phyloP scores from a whole-genome alignment of 208 protist genomes.

The Leishmania turanica region DNA sequence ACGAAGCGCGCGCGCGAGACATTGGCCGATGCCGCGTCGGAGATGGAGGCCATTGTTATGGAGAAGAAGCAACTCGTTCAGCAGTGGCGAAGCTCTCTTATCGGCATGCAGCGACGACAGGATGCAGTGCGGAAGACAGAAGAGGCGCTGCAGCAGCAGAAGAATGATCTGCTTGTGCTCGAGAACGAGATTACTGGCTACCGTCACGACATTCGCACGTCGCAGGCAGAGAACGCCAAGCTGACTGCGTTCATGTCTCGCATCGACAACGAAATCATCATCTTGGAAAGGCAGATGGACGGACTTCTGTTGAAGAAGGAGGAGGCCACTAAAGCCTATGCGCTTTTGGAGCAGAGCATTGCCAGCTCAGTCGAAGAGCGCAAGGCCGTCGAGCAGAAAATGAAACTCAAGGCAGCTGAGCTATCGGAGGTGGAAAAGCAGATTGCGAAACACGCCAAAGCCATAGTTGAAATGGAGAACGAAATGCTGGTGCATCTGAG shows the following conservation, averaged over 20 bases:
- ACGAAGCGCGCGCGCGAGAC: conserved; percentile 87
- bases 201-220: conserved; percentile 79
- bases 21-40: conserved; percentile 89
- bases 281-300: conserved; percentile 93
- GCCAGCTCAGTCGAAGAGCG: conserved; percentile 83
- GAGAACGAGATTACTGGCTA: conserved; percentile 94
- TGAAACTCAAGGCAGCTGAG: conserved; percentile 70
- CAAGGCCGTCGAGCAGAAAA: conserved; percentile 82
- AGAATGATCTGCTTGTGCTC: conserved; percentile 89
- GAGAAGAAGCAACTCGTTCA: conserved; percentile 96
- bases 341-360: conserved; percentile 76
- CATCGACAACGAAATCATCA: conserved; percentile 89
- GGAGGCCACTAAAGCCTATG: conserved; percentile 70
- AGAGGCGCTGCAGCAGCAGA: conserved; percentile 91
- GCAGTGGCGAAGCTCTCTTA: conserved; percentile 93
- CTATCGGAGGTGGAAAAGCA: conserved; percentile 79
- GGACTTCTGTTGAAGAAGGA: conserved; percentile 73
- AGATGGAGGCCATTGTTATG: conserved; percentile 95
- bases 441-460: conserved; percentile 82
- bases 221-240: conserved; percentile 91
- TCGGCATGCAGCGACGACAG: conserved; percentile 95
- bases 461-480: conserved; percentile 89
- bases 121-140: conserved; percentile 94
- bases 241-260: conserved; percentile 92
- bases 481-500: conserved; percentile 87